Evolutionary conservation across 306 rosid species (phyloP).

Genomic region (Cotoneaster glaucophyllus): DNA sequence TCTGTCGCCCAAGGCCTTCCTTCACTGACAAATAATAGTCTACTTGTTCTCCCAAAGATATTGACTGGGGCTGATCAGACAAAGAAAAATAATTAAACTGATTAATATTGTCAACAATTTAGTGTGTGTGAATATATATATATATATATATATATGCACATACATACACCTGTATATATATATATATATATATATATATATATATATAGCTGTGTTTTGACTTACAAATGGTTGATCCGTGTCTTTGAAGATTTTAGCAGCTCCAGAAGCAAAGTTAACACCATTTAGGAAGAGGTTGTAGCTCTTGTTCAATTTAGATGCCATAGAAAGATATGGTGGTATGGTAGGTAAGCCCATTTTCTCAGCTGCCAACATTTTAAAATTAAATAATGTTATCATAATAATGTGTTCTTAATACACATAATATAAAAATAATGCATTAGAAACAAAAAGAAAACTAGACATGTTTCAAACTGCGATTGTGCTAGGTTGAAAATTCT

Average conservation of each 20-base stretch:
- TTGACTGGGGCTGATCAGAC: slow-evolving; percentile 30
- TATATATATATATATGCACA: too few relatives aligned
- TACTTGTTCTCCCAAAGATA: slow-evolving; percentile 56
- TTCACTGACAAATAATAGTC: slow-evolving; percentile 35
- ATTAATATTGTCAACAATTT: neutral
- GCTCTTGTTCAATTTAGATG: slow-evolving; percentile 20
- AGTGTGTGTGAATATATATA: too few relatives aligned
- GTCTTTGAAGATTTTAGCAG: slow-evolving; percentile 61
- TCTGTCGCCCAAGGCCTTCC: slow-evolving; percentile 21
- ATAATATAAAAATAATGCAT: too few relatives aligned
- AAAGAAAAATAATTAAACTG: neutral
- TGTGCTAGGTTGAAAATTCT: too few relatives aligned
- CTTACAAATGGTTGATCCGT: slow-evolving; percentile 45
- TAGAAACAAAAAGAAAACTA: too few relatives aligned
- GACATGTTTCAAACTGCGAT: too few relatives aligned
- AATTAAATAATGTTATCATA: neutral
- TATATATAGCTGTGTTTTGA: neutral
- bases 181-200: too few relatives aligned
- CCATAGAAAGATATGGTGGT: slow-evolving; percentile 59
- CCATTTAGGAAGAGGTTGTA: slow-evolving; percentile 37
- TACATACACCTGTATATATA: too few relatives aligned
- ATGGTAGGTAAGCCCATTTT: slow-evolving; percentile 56
- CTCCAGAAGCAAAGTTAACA: slow-evolving; percentile 81
- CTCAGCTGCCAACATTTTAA: slow-evolving; percentile 49
- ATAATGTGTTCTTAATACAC: neutral